Conservation (phyloP, 129 eudicot genomes). For the Oenanthe sinensis region DNA sequence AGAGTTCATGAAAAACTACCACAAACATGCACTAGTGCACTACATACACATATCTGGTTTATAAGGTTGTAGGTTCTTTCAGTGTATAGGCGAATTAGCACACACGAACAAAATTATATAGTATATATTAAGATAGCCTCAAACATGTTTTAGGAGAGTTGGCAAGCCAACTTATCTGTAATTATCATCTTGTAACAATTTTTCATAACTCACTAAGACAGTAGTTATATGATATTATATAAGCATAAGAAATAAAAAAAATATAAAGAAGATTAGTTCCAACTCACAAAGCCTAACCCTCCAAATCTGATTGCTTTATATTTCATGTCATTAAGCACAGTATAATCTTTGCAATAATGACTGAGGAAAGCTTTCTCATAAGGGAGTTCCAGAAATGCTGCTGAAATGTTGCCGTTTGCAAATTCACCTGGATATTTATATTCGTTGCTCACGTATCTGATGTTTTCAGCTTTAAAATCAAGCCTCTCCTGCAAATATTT, state of each 20-base stretch:
- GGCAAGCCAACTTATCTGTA: not conserved
- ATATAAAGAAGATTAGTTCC: not conserved
- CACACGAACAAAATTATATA: not conserved
- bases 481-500: conserved; percentile 21
- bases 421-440: conserved; percentile 17
- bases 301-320: conserved; percentile 25
- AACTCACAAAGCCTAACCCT: conserved; percentile 29
- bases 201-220: no score
- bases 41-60: no score
- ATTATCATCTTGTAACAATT: not conserved
- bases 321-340: conserved; percentile 15
- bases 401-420: conserved; percentile 17
- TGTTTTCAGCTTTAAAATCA: conserved; percentile 13
- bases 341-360: conserved; percentile 18
- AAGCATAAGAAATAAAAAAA: not conserved
- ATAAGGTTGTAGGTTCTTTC: no score
- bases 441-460: conserved; percentile 12
- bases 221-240: no score
- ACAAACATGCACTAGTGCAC: no score
- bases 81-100: not conserved
- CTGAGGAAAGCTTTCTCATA: conserved; percentile 24
- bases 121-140: not conserved
- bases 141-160: not conserved
- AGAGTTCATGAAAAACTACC: not conserved
- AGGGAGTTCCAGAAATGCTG: conserved; percentile 31